Evolutionary conservation across 1,284 basidiomycete genomes (phyloP), one percentile per base, ranked within the genome.

Genomic region (Cryptococcus sp.): DNA sequence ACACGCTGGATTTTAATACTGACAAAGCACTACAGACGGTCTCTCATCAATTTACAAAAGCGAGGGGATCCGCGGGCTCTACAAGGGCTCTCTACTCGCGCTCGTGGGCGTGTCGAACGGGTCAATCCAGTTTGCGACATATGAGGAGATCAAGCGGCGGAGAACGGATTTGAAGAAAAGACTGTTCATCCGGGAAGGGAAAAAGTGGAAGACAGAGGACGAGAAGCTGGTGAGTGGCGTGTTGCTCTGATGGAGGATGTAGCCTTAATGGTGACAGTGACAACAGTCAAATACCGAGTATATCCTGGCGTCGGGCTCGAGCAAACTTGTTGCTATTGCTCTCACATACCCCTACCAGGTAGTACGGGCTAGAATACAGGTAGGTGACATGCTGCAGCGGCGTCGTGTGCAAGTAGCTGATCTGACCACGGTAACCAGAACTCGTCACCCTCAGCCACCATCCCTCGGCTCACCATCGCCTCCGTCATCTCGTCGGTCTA

Each of bases 261-360:
- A 2, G 23, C 33, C 7, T 23, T n/a, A n/a, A 15, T 15, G 33
- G n/a, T 36, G 13, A 53, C 18, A 12, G 9, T 12, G n/a, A 15
- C 18, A 18, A 15, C 46, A 96, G 94, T 88, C 88, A 21, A 98
- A 98, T 69, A 82, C 85, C 15, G 84, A 93, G 44, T 99, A 99
- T 79, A 91, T 93, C 9, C 65, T 91, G 56, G 92, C 97, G 82
- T 96, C 91, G 0, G 96, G 91, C 36, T 82, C 84, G 18, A 91
- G 91, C 60, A 98, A 98, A 76, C 79, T 97, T 4, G 82, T 85
- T 21, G 92, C 95, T 1, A 85, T 98, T 52, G 79, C 85, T 4
- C 66, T 87, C 20, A 99, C 95, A 21, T 99, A 99, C 76, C 95
- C 95, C 15, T 98, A 98, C 76, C 96, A 98, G 79, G 95, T 99